Percentiles rank a stretch among this genome's conserved stretches.
phyloP scores from a whole-genome alignment of 164 flowering plant genomes.

The Sextonia rubra region DNA sequence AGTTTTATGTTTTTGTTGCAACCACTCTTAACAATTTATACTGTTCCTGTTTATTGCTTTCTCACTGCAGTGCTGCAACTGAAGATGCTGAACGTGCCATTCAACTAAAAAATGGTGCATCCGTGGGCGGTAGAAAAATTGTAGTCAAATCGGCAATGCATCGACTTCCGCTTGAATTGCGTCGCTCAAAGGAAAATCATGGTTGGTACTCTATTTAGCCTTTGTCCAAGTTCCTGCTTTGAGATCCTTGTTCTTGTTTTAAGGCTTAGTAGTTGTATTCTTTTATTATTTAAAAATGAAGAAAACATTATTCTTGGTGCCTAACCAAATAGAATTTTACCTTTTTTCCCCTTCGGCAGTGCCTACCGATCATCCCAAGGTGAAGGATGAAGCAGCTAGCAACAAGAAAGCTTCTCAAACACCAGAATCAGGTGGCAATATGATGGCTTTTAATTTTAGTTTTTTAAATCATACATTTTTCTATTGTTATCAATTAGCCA shows the following conservation, averaged over 20 bases:
- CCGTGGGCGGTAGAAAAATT: constrained; percentile 74
- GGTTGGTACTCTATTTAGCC: constrained; percentile 31
- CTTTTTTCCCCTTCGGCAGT: constrained; percentile 11
- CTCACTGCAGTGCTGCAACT: constrained; percentile 49
- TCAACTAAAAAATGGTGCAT: constrained; percentile 66
- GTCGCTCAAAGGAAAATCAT: constrained; percentile 50
- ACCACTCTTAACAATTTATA: background rate
- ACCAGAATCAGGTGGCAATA: constrained; percentile 34
- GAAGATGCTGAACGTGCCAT: constrained; percentile 85
- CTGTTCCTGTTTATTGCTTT: background rate
- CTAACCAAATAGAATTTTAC: background rate
- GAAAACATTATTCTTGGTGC: background rate
- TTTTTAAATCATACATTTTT: background rate
- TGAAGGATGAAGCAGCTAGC: constrained; percentile 27
- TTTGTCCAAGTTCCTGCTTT: background rate
- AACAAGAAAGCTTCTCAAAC: constrained; percentile 19
- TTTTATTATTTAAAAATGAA: background rate
- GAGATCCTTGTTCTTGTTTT: background rate
- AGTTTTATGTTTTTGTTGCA: background rate
- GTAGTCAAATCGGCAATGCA: constrained; percentile 73
- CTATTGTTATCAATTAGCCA: background rate
- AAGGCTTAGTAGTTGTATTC: background rate
- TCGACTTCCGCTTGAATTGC: constrained; percentile 68
- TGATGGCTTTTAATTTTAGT: background rate
- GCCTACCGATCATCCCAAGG: constrained; percentile 23